phyloP scores from a whole-genome alignment of 1,284 basidiomycete genomes.

The Melampsora americana region DNA sequence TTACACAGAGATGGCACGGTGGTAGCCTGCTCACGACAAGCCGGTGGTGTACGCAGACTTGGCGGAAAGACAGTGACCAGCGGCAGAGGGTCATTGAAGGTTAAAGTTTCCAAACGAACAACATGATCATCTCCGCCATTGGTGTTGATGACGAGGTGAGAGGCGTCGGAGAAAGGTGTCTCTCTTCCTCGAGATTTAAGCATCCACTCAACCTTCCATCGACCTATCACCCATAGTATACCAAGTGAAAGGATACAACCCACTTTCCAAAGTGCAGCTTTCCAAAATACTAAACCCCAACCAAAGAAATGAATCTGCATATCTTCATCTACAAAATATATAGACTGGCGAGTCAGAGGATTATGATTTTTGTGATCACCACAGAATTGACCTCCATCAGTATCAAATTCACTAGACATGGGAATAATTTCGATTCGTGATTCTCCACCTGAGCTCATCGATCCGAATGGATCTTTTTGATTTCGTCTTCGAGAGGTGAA shows the following conservation, averaged over 20 bases:
- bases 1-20: conserved; percentile 50
- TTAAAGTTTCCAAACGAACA: conserved; percentile 65
- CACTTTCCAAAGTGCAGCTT: conserved; percentile 68
- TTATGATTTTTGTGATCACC: conserved; percentile 15
- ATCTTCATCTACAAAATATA: conserved; percentile 89
- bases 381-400: conserved; percentile 20
- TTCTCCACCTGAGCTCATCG: conserved; percentile 37
- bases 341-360: conserved; percentile 63
- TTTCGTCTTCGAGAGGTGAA: conserved; percentile 46
- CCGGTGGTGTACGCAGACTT: conserved; percentile 46
- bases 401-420: conserved; percentile 41
- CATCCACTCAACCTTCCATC: conserved; percentile 91
- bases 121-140: conserved; percentile 74
- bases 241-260: conserved; percentile 72
- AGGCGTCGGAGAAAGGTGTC: conserved; percentile 75
- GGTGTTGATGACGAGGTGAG: conserved; percentile 81
- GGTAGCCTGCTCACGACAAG: conserved; percentile 36
- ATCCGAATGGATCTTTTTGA: conserved; percentile 44
- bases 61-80: conserved; percentile 71
- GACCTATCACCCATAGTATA: conserved; percentile 73
- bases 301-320: conserved; percentile 81
- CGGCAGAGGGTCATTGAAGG: conserved; percentile 66
- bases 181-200: conserved; percentile 80
- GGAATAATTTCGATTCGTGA: conserved; percentile 29
- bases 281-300: conserved; percentile 69